Evolutionary conservation across 1,284 basidiomycete genomes (phyloP), one percentile per base, ranked within the genome.

Genomic region (Leccinum angustisporum): DNA sequence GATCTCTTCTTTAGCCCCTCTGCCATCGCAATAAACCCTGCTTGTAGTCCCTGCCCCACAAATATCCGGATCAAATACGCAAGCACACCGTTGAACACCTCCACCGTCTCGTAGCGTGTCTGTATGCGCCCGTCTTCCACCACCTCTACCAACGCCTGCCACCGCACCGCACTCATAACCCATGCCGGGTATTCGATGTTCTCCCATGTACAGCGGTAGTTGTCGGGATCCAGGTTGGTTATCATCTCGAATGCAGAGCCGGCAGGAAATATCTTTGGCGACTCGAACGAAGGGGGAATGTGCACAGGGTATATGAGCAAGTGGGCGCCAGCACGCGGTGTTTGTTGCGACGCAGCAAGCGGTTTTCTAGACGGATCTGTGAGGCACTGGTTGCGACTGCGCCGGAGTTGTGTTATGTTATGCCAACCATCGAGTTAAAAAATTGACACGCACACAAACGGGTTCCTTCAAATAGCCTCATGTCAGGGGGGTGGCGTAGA

Each of bases 91-190:
- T 72, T 72, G 62, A 90, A 89, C 34, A 83, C 82, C 70, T 87
- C 86, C n/a, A 81, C 74, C 5, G 82, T 84, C 71, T 90, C 86
- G 67, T 91, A 91, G 57, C 79, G 80, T 34, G 85, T 86, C 74
- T 80, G 81, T 50, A 57, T 72, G 10, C 57, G 65, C 7, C 71
- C 73, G 1, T 72, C 66, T 38, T 82, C 86, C 16, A 76, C 78
- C 8, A 78, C 78, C 21, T 79, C 77, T 30, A 77, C 82, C 57
- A 91, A 69, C 61, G 77, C 77, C 71, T 91, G 89, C 88, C 87
- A 90, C 31, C 89, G 80, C 64, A 85, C 81, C 0, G 83, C 75
- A 21, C 67, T 67, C 34, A 91, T 58, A 14, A 88, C 64, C 79
- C 83, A 87, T 2, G 61, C 53, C 13, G 81, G 80, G n/a, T 78